Evolutionary conservation across 805 yeast genomes (phyloP).

Genomic region (Komagataella phaffii): DNA sequence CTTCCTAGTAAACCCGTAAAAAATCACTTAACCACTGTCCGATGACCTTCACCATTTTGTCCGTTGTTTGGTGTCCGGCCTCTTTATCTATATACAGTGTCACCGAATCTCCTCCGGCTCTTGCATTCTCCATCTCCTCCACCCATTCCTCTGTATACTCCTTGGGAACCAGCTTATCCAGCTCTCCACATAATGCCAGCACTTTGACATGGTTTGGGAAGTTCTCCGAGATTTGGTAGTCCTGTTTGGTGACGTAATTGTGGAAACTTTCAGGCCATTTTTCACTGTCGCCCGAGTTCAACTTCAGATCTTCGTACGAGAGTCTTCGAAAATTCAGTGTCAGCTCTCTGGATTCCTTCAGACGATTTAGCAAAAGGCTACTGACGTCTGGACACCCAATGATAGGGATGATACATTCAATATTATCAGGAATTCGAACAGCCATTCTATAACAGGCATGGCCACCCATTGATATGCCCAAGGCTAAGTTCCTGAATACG

Average conservation of each 20-base stretch:
- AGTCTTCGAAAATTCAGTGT: background rate
- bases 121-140: conserved; percentile 1
- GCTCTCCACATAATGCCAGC: conserved; percentile 5
- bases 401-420: conserved; percentile 30
- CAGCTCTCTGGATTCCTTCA: conserved; percentile 6
- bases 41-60: conserved; percentile 4
- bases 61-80: conserved; percentile 4
- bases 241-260: conserved; percentile 4
- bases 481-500: conserved; percentile 21
- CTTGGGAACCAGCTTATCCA: conserved; percentile 5
- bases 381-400: conserved; percentile 36
- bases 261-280: conserved; percentile 6
- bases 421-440: conserved; percentile 20
- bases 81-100: background rate
- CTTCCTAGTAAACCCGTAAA: background rate
- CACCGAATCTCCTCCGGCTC: conserved; percentile 5
- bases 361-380: conserved; percentile 27
- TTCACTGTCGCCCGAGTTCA: conserved; percentile 2
- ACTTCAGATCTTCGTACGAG: background rate
- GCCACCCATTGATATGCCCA: conserved; percentile 46
- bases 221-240: conserved; percentile 5
- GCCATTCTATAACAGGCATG: conserved; percentile 38
- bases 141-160: conserved; percentile 4
- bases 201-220: conserved; percentile 7
- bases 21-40: conserved; percentile 2